Evolutionary conservation across 1,284 basidiomycete genomes (phyloP), one percentile per base, ranked within the genome.

Genomic region (Cutaneotrichosporon curvatum): DNA sequence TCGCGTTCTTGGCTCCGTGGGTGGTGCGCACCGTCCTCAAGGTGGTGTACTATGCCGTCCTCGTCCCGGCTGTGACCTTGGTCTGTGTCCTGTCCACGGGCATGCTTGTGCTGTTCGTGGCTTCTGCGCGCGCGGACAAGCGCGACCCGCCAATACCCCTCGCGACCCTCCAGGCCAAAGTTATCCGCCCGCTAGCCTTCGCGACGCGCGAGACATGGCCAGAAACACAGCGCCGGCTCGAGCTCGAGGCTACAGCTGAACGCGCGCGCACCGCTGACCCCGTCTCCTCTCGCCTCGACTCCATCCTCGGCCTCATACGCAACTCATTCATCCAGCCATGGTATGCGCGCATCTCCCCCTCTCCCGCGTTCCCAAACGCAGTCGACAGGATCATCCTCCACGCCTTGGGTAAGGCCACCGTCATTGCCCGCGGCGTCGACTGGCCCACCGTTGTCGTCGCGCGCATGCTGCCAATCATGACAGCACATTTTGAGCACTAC

Each of bases 401-500:
- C 6, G 79, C 81, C 7, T 63, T 88, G 33, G 74, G 79, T 47
- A 73, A 78, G 16, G 59, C 90, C 9, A 62, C 84, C 3, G 67
- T 74, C 7, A 77, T 82, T 31, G 73, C 80, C 2, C 70, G 77
- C 10, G 71, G 63, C 15, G 73, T 92, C 34, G 92, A 97, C 65
- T 65, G 88, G 44, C 75, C 89, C 0, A 79, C 80, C 5, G 75
- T 96, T 9, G 65, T 91, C 22, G 87, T 95, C 18, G 84, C 83
- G 45, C 82, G 81, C 3, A 80, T 97, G 22, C 68, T 96, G 6
- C 94, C 94, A 3, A 84, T 83, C 59, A 73, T 97, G 46, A 96
- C 89, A 0, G 75, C 80, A 0, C 94, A 97, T 65, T 78, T 97
- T 23, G 87, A 92, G 51, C 82, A 85, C 43, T 96, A 88, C 65